Evolutionary conservation across 768 basidiomycete species (phyloP), one percentile per base, ranked within the genome.

Genomic region (Lactarius evosmus): DNA sequence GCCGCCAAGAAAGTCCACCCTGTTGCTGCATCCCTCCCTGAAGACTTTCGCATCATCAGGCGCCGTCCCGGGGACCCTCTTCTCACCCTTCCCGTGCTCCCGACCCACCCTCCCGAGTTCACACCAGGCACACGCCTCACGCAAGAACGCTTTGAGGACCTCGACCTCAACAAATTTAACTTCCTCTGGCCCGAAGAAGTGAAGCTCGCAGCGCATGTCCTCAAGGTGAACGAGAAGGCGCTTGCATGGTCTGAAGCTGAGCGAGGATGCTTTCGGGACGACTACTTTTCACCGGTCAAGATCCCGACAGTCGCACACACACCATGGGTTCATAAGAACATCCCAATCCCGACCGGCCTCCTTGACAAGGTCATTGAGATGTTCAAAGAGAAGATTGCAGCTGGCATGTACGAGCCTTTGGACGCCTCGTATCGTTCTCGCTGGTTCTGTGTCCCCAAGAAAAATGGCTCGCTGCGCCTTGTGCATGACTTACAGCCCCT

Each of bases 391-490:
- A 40, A 40, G 17, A 40, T 40, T 7, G 38, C 38, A 6, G 38
- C 38, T 1, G 38, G 80, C 0, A 73, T 79, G 0, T 72, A 72
- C 51, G 71, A 74, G 51, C 70, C 67, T 0, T 58, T 32, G 0
- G 46, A 58, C 17, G 44, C 57, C 17, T 58, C 57, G 4, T 58
- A 58, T 7, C 7, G 44, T 3, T 58, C 44, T 2, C 19, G 44
- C 1, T 58, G 44, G 44, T 58, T 58, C 32, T 58, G n/a, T 7
- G 58, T 40, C 4, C 38, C 38, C 5, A 40, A 40, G 6, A 40
- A 40, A 6, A 40, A 40, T 7, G 38, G 38, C 16, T 40, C 22
- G 5, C 70, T 73, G 1, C 66, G 69, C 0, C 44, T 73, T 0
- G 68, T 74, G 1, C 71, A 72, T 41, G 50, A 60, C 25, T 60